Evolutionary conservation across 306 rosid genomes (phyloP).

Genomic region (Lablab purpureus): DNA sequence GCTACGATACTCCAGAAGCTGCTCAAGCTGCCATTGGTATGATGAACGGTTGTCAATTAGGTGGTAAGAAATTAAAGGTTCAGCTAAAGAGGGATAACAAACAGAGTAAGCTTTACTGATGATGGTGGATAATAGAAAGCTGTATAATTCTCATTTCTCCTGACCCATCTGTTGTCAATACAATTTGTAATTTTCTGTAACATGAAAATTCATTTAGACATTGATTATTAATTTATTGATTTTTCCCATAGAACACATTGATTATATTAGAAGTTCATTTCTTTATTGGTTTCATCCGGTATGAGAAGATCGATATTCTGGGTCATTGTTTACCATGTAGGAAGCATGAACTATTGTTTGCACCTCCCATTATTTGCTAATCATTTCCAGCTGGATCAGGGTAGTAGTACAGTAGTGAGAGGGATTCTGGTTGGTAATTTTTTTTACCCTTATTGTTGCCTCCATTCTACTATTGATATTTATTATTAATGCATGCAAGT

Average conservation of each 20-base stretch:
- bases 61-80: conserved; percentile 84
- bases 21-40: conserved; percentile 74
- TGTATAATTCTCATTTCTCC: conserved; percentile 60
- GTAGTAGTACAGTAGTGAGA: background rate
- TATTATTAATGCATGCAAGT: no score
- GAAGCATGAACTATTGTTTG: background rate
- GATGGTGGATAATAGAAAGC: conserved; percentile 47
- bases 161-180: conserved; percentile 59
- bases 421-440: background rate
- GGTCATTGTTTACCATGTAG: background rate
- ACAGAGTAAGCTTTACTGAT: conserved; percentile 76
- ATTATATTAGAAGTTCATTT: conserved; percentile 49
- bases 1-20: conserved; percentile 80
- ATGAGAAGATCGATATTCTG: conserved; percentile 45
- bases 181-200: conserved; percentile 71
- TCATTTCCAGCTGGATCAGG: conserved; percentile 2
- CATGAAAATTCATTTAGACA: conserved; percentile 64
- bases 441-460: background rate
- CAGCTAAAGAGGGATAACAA: conserved; percentile 92
- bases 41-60: conserved; percentile 90
- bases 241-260: conserved; percentile 58
- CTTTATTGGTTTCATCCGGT: conserved; percentile 50
- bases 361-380: background rate
- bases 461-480: no score
- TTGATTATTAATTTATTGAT: conserved; percentile 75